Evolutionary conservation across 345 rosid species (phyloP).

Genomic region (Bruguiera sexangula): DNA sequence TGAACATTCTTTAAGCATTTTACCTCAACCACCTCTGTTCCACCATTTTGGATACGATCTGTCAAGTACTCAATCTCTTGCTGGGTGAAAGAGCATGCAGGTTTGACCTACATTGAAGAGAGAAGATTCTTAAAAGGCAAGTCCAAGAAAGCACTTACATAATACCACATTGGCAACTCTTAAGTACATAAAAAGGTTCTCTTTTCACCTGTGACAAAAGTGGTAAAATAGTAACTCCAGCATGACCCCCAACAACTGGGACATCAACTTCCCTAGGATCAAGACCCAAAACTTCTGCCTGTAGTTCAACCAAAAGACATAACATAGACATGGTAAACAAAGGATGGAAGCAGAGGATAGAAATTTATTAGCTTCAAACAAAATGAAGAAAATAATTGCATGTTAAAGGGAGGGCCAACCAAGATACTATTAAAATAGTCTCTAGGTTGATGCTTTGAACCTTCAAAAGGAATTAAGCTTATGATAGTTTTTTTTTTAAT

Average conservation of each 20-base stretch:
- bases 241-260: slow-evolving; percentile 97
- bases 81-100: slow-evolving; percentile 70
- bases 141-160: neutral
- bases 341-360: neutral
- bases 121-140: neutral
- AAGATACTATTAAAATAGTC: too few species aligned
- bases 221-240: slow-evolving; percentile 94
- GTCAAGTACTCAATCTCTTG: slow-evolving; percentile 82
- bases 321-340: slow-evolving; percentile 6
- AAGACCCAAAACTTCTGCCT: slow-evolving; percentile 97
- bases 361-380: neutral
- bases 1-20: neutral
- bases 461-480: too few species aligned
- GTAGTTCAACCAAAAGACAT: slow-evolving; percentile 16
- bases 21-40: slow-evolving; percentile 97
- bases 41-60: slow-evolving; percentile 93
- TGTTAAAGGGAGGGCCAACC: too few species aligned
- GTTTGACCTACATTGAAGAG: slow-evolving; percentile 58
- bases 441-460: too few species aligned
- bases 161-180: neutral
- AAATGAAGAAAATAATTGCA: neutral
- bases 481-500: too few species aligned
- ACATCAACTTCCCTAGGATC: slow-evolving; percentile 94
- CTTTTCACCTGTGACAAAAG: slow-evolving; percentile 76
- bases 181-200: neutral